A percentile compares a stretch with the other conserved stretches of the same genome.
Conservation (phyloP, 2,329 filamentous ascomycete genomes). For the Colletotrichum tofieldiae region DNA sequence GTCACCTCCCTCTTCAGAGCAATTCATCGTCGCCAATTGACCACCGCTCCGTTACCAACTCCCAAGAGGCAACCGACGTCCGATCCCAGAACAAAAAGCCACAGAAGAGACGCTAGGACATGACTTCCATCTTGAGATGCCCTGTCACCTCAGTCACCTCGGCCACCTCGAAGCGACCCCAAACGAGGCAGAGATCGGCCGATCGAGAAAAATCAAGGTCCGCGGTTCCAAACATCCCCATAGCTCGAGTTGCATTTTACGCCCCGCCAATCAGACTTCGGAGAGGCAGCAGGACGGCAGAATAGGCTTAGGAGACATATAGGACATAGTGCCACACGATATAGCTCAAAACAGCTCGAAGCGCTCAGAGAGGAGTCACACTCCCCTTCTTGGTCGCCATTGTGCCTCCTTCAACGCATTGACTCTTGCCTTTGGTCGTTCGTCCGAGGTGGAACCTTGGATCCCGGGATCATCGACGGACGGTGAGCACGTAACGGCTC, state of each 20-base stretch:
- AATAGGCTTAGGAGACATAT: neutral
- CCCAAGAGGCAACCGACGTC: neutral
- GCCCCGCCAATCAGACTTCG: slow-evolving; percentile 14
- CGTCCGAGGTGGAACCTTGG: neutral
- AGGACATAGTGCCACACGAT: slow-evolving; percentile 22
- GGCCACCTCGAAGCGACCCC: slow-evolving; percentile 21
- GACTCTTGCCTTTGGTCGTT: slow-evolving; percentile 9
- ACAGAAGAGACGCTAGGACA: slow-evolving; percentile 25
- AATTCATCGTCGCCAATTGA: slow-evolving; percentile 16
- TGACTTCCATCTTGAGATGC: slow-evolving; percentile 36
- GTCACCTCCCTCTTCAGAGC: slow-evolving; percentile 12
- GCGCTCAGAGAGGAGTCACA: neutral
- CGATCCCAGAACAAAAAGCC: slow-evolving; percentile 4
- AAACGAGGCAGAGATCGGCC: slow-evolving; percentile 24
- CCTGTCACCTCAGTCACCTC: slow-evolving; percentile 9
- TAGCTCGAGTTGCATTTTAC: neutral
- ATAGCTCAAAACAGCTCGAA: neutral
- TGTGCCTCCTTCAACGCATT: neutral
- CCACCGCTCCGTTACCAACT: neutral
- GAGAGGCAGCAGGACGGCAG: neutral
- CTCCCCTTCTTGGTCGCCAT: neutral
- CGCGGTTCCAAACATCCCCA: neutral
- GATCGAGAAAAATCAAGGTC: slow-evolving; percentile 26
- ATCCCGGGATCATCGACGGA: neutral
- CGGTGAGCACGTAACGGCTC: slow-evolving; percentile 17